A percentile compares a stretch with the other conserved stretches of the same genome.
Evolutionary conservation across 2,329 filamentous ascomycete genomes (phyloP).

Genomic region (Fusarium virguliforme): DNA sequence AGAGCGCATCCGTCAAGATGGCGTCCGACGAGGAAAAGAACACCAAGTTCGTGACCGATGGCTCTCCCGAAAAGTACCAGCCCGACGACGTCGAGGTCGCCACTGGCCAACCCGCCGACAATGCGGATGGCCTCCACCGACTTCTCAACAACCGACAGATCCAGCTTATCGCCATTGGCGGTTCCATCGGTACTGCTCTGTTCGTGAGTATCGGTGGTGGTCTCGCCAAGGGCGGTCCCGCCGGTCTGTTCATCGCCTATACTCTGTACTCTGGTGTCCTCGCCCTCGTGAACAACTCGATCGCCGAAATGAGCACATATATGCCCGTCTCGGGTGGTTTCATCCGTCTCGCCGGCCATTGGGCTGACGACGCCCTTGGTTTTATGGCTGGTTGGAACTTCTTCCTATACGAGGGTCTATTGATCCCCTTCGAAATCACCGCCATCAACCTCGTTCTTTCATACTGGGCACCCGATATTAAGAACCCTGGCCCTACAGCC

Average conservation of each 20-base stretch:
- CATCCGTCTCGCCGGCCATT: slow-evolving; percentile 75
- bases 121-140: slow-evolving; percentile 61
- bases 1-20: slow-evolving; percentile 41
- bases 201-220: slow-evolving; percentile 76
- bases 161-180: slow-evolving; percentile 72
- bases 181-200: slow-evolving; percentile 71
- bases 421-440: slow-evolving; percentile 63
- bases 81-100: slow-evolving; percentile 50
- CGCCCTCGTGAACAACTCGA: slow-evolving; percentile 75
- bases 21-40: slow-evolving; percentile 50
- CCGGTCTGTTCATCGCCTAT: slow-evolving; percentile 72
- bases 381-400: slow-evolving; percentile 67
- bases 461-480: slow-evolving; percentile 58
- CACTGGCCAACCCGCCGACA: slow-evolving; percentile 50
- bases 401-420: slow-evolving; percentile 62
- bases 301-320: slow-evolving; percentile 76
- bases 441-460: slow-evolving; percentile 62
- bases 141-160: slow-evolving; percentile 70
- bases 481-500: slow-evolving; percentile 79
- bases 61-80: slow-evolving; percentile 40
- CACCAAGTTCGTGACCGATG: slow-evolving; percentile 52
- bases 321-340: slow-evolving; percentile 77
- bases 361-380: slow-evolving; percentile 76
- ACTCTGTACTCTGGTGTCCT: slow-evolving; percentile 70
- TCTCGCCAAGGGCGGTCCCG: slow-evolving; percentile 61